These are phyloP conservation scores for Vigna mungo DNA, from an alignment of 306 rosid species.

Conservation along the genomic window DNA sequence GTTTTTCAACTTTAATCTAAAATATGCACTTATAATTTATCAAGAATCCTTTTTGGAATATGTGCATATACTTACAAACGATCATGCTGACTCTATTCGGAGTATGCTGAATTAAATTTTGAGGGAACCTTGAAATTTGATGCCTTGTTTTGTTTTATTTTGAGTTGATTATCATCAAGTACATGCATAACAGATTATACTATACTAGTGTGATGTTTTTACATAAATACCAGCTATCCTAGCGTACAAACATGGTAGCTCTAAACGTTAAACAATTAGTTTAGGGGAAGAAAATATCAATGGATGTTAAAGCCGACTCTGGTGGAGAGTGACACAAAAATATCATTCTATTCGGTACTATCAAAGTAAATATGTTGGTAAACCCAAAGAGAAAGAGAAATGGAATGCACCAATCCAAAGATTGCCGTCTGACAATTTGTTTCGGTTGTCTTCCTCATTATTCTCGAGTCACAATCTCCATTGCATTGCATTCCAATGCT, in stretches of 20 bases:
- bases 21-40: background rate
- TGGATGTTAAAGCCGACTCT: constrained; percentile 37
- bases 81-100: background rate
- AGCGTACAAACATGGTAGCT: constrained; percentile 32
- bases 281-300: background rate
- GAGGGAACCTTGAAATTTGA: constrained; percentile 23
- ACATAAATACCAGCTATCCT: background rate
- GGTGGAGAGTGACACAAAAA: constrained; percentile 47
- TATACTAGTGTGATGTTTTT: background rate
- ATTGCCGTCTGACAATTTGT: constrained; percentile 56
- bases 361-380: constrained; percentile 55
- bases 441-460: constrained; percentile 2
- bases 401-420: constrained; percentile 16
- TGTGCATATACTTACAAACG: background rate
- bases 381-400: constrained; percentile 52
- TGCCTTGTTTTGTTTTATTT: background rate
- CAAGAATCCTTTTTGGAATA: background rate
- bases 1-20: too few species aligned
- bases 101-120: constrained; percentile 9
- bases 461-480: constrained; percentile 26
- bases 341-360: constrained; percentile 37
- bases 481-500: constrained; percentile 3
- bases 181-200: background rate
- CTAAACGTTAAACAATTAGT: constrained; percentile 1
- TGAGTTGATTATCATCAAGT: background rate